Evolutionary conservation across 495 filamentous ascomycete genomes (phyloP).

Genomic region (Neurospora africana): DNA sequence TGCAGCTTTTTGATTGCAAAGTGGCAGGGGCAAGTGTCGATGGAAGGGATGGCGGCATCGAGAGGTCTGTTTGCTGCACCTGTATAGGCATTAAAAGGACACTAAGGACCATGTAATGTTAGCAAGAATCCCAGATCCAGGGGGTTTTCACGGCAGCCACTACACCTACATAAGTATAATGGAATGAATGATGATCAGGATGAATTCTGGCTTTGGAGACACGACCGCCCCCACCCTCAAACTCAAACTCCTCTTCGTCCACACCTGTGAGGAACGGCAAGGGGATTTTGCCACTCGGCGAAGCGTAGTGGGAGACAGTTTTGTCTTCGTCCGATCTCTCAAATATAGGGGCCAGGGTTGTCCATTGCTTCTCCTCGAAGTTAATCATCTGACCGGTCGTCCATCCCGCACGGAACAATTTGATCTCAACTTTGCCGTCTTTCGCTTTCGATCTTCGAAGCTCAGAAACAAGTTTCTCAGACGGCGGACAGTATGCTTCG

Average conservation of each 20-base stretch:
- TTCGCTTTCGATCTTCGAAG: too few relatives aligned
- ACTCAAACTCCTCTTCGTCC: too few relatives aligned
- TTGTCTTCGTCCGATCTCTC: not conserved
- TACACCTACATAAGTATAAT: not conserved
- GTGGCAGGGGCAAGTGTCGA: not conserved
- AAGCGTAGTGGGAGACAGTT: constrained; percentile 3
- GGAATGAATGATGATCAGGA: constrained; percentile 12
- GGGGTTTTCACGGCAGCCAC: too few relatives aligned
- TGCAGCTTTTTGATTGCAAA: constrained; percentile 12
- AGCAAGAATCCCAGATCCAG: too few relatives aligned
- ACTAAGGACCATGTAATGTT: too few relatives aligned
- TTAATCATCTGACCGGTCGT: not conserved
- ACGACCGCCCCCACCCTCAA: constrained; percentile 2
- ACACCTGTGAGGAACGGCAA: constrained; percentile 2
- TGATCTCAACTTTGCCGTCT: too few relatives aligned
- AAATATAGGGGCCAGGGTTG: constrained; percentile 8
- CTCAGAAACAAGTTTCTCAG: too few relatives aligned
- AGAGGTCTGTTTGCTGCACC: too few relatives aligned
- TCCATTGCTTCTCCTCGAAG: constrained; percentile 13
- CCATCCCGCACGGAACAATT: not conserved
- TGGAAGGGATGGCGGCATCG: too few relatives aligned
- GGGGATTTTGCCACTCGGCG: not conserved
- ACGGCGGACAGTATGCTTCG: too few relatives aligned
- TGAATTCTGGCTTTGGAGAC: constrained; percentile 8
- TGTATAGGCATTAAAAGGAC: too few relatives aligned